phyloP scores from a whole-genome alignment of 2,329 filamentous ascomycete genomes.

The Cryphonectria radicalis region DNA sequence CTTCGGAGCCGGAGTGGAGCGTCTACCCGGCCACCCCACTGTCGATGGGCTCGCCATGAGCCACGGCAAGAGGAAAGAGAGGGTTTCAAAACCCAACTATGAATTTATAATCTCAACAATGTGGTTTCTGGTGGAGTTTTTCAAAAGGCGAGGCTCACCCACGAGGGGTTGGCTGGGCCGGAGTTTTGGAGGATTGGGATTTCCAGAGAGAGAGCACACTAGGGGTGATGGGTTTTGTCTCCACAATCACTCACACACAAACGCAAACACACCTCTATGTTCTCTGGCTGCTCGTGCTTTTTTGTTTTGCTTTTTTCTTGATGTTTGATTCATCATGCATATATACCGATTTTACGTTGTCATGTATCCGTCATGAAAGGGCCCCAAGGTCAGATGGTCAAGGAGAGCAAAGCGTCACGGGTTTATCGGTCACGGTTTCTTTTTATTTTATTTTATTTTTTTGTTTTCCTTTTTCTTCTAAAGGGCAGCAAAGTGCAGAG shows the following conservation, averaged over 20 bases:
- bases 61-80: not conserved
- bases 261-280: not conserved
- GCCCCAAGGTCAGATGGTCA: not conserved
- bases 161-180: not conserved
- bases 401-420: not conserved
- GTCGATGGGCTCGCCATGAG: constrained; percentile 55
- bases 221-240: not conserved
- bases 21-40: constrained; percentile 72
- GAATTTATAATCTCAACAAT: constrained; percentile 2
- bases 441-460: not conserved
- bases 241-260: not conserved
- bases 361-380: constrained; percentile 10
- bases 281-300: not conserved
- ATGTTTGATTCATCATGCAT: constrained; percentile 11
- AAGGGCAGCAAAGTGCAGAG: not conserved
- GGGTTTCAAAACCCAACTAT: not conserved
- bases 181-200: constrained; percentile 6
- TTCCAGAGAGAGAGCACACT: not conserved
- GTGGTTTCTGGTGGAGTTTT: not conserved
- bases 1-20: constrained; percentile 62
- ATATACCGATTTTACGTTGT: constrained; percentile 11
- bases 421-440: not conserved
- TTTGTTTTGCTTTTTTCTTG: not conserved
- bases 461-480: not conserved
- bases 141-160: not conserved